A percentile compares a stretch with the other conserved stretches of the same genome.
These are phyloP conservation scores for Chalaropsis thielavioides DNA, from an alignment of 2,329 filamentous ascomycete genomes.

Conservation along the genomic window DNA sequence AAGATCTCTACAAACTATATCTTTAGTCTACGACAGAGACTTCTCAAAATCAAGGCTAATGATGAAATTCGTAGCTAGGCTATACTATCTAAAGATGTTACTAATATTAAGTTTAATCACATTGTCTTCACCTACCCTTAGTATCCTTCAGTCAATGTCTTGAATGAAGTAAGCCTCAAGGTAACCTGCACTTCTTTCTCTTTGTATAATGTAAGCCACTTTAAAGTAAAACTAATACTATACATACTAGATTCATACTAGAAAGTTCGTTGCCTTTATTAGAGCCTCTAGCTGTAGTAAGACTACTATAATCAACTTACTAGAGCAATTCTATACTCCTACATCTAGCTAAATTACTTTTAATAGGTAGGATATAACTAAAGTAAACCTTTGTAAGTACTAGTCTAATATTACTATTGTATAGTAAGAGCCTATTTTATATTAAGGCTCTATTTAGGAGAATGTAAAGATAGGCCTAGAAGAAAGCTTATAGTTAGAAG, in stretches of 20 bases:
- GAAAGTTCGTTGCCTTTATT: constrained; percentile 40
- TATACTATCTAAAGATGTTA: constrained; percentile 20
- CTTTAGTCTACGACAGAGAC: constrained; percentile 27
- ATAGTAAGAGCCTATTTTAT: constrained; percentile 30
- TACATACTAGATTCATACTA: constrained; percentile 26
- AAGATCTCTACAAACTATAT: constrained; percentile 36
- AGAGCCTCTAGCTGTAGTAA: constrained; percentile 46
- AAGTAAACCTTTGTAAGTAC: constrained; percentile 23
- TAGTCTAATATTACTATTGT: constrained; percentile 28
- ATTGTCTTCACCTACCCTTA: constrained; percentile 45
- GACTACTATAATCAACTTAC: constrained; percentile 41
- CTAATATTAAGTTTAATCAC: constrained; percentile 34
- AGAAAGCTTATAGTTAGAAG: constrained; percentile 22
- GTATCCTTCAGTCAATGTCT: constrained; percentile 25
- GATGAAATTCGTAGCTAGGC: constrained; percentile 16
- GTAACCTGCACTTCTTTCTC: constrained; percentile 12
- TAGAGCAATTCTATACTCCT: constrained; percentile 33
- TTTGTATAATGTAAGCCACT: neutral
- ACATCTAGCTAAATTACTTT: constrained; percentile 23
- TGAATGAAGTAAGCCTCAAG: constrained; percentile 28
- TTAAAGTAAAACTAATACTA: neutral
- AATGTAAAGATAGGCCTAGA: constrained; percentile 38
- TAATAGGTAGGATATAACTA: constrained; percentile 24
- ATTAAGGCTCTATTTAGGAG: constrained; percentile 39
- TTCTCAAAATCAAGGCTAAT: constrained; percentile 24